Evolutionary conservation across 345 rosid genomes (phyloP).

Genomic region (Arabidopsis arenosa): DNA sequence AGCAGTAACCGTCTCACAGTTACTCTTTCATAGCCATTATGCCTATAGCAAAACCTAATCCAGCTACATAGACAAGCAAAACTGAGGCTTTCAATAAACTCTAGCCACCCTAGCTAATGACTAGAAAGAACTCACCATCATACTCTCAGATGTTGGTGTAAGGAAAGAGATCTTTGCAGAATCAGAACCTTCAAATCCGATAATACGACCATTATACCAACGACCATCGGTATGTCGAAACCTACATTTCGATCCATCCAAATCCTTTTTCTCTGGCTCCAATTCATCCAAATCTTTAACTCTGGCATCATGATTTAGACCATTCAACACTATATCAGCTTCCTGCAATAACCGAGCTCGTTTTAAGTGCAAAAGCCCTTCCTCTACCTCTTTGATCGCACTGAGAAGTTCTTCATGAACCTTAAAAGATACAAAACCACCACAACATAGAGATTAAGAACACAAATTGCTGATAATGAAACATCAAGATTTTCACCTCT

Average conservation of each 20-base stretch:
- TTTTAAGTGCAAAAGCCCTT: slow-evolving; percentile 76
- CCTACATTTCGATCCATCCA: slow-evolving; percentile 78
- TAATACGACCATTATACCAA: slow-evolving; percentile 87
- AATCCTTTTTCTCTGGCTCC: slow-evolving; percentile 55
- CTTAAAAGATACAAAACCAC: slow-evolving; percentile 42
- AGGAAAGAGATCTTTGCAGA: slow-evolving; percentile 82
- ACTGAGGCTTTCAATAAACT: background rate
- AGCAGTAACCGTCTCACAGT: background rate
- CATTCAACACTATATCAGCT: slow-evolving; percentile 58
- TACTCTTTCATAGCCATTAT: background rate
- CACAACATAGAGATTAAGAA: slow-evolving; percentile 18
- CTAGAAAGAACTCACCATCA: slow-evolving; percentile 62
- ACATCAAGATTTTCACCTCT: background rate
- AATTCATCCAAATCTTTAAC: slow-evolving; percentile 61
- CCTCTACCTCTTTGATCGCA: slow-evolving; percentile 77
- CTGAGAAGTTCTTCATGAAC: slow-evolving; percentile 74
- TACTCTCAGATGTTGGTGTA: slow-evolving; percentile 80
- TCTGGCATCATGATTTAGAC: slow-evolving; percentile 39
- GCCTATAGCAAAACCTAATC: slow-evolving; percentile 1
- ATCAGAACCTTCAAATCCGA: slow-evolving; percentile 58
- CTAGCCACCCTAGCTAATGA: background rate
- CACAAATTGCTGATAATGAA: background rate
- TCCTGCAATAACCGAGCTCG: slow-evolving; percentile 73
- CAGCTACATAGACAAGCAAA: slow-evolving; percentile 11
- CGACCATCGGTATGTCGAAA: slow-evolving; percentile 78